Evolutionary conservation across 805 yeast genomes (phyloP).

Genomic region (Yarrowia sp.): DNA sequence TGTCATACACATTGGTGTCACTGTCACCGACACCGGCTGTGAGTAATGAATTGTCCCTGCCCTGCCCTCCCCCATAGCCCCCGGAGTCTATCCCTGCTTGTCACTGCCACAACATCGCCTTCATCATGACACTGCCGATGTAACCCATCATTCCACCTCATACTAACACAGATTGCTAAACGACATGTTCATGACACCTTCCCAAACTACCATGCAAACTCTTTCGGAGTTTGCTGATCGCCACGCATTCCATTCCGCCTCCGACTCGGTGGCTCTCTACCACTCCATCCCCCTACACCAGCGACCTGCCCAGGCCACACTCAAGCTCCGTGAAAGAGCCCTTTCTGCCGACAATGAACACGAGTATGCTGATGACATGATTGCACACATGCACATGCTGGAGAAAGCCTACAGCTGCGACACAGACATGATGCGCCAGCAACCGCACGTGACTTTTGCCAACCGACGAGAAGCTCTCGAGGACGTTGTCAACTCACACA

Average conservation of each 20-base stretch:
- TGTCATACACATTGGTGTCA: neutral
- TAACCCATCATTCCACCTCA: neutral
- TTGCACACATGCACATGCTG: constrained; percentile 49
- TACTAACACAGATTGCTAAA: constrained; percentile 36
- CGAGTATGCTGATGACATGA: constrained; percentile 52
- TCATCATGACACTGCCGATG: constrained; percentile 1
- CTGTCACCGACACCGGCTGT: constrained; percentile 13
- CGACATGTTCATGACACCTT: constrained; percentile 39
- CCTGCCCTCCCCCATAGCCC: too few species aligned
- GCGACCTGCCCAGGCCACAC: constrained; percentile 31
- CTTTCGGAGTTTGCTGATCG: constrained; percentile 37
- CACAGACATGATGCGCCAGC: constrained; percentile 74
- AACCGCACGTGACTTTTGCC: constrained; percentile 80
- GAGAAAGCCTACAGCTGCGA: constrained; percentile 56
- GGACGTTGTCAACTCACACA: constrained; percentile 71
- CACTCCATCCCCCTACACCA: constrained; percentile 29
- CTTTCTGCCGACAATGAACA: constrained; percentile 34
- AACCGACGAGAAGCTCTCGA: constrained; percentile 79
- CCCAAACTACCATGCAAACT: constrained; percentile 37
- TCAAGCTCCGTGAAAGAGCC: constrained; percentile 33
- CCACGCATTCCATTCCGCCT: constrained; percentile 37
- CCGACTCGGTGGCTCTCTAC: constrained; percentile 36
- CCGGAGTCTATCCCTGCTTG: too few species aligned
- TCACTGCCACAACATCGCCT: constrained; percentile 17
- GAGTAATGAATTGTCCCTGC: neutral